Percentiles rank a stretch among this genome's conserved stretches.
phyloP scores from a whole-genome alignment of 2,329 filamentous ascomycete species.

The Plectosphaerella sp. region DNA sequence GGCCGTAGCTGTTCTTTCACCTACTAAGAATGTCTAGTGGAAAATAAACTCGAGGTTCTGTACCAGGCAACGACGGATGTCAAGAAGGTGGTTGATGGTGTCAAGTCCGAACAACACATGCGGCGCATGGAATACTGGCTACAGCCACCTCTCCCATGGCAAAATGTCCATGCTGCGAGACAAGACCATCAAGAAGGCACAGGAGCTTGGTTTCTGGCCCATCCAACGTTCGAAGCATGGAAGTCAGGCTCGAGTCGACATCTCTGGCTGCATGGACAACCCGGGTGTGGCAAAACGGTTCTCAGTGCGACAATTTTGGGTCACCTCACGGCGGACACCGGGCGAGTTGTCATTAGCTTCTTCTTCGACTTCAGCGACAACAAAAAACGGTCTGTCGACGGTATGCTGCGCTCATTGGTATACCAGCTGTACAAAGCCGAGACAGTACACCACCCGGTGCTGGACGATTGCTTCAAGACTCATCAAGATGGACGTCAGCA shows the following conservation, averaged over 20 bases:
- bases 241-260: slow-evolving; percentile 6
- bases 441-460: background rate
- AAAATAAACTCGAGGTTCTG: background rate
- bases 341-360: slow-evolving; percentile 3
- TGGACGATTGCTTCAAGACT: background rate
- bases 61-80: background rate
- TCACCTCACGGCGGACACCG: background rate
- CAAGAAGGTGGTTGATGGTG: background rate
- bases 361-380: slow-evolving; percentile 17
- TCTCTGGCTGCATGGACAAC: slow-evolving; percentile 13
- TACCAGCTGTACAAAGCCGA: slow-evolving; percentile 13
- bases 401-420: slow-evolving; percentile 9
- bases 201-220: slow-evolving; percentile 10
- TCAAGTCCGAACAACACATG: background rate
- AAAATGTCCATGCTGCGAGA: slow-evolving; percentile 6
- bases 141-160: slow-evolving; percentile 5
- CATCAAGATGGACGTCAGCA: background rate
- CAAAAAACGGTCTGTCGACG: slow-evolving; percentile 10
- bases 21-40: background rate
- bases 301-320: slow-evolving; percentile 12
- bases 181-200: slow-evolving; percentile 6
- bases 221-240: slow-evolving; percentile 10
- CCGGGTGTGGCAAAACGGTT: slow-evolving; percentile 15
- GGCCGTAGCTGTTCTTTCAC: background rate
- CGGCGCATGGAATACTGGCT: slow-evolving; percentile 10